These are phyloP conservation scores for Colletotrichum sp. DNA, from an alignment of 2,329 filamentous ascomycete species.

Conservation along the genomic window DNA sequence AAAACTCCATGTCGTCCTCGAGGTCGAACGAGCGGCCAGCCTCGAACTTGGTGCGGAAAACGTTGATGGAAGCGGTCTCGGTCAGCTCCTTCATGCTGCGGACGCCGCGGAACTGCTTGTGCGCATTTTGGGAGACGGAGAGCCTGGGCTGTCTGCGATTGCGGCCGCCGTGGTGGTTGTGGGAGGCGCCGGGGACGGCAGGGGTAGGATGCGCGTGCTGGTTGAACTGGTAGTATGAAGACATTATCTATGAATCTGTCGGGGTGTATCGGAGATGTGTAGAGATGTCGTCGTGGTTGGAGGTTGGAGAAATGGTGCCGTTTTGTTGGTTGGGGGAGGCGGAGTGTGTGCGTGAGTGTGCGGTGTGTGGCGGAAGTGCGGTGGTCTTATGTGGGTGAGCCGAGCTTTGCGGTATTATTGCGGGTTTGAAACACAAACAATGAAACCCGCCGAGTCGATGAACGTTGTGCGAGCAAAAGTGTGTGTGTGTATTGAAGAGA, in stretches of 20 bases:
- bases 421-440: conserved; percentile 18
- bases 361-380: conserved; percentile 4
- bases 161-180: conserved; percentile 84
- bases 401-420: conserved; percentile 23
- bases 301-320: background rate
- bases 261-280: background rate
- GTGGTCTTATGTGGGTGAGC: conserved; percentile 15
- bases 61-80: conserved; percentile 76
- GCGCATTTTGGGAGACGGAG: conserved; percentile 79
- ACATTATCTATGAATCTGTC: conserved; percentile 51
- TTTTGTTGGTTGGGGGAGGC: conserved; percentile 10
- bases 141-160: conserved; percentile 84
- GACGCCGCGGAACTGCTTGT: conserved; percentile 86
- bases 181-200: conserved; percentile 60
- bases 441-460: conserved; percentile 18
- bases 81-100: conserved; percentile 86
- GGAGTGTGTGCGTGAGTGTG: background rate
- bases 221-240: conserved; percentile 69
- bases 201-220: conserved; percentile 62
- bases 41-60: conserved; percentile 89
- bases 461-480: conserved; percentile 6
- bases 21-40: conserved; percentile 92
- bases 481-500: background rate
- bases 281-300: background rate
- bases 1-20: conserved; percentile 96